phyloP scores from a whole-genome alignment of 768 basidiomycete genomes.

The Udeniomyces megalosporus region DNA sequence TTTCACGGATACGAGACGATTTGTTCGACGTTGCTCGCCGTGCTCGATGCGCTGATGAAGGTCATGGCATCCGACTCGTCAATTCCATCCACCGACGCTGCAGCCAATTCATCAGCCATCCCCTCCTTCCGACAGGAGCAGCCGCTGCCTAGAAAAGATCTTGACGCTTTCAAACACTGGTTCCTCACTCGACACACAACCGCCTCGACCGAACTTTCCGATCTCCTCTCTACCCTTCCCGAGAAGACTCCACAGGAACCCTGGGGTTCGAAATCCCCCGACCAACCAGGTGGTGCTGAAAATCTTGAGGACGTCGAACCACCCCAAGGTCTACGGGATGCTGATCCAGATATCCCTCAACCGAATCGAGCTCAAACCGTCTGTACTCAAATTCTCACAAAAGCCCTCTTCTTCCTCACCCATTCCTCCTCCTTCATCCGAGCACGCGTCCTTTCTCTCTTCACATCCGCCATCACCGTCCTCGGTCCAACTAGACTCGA shows the following conservation, averaged over 20 bases:
- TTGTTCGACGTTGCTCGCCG: constrained; percentile 74
- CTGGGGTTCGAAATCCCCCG: constrained; percentile 18
- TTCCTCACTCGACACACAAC: constrained; percentile 29
- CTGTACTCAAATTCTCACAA: constrained; percentile 67
- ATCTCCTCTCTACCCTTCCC: constrained; percentile 17
- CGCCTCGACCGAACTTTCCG: constrained; percentile 18
- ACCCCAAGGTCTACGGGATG: not conserved
- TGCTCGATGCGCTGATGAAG: constrained; percentile 66
- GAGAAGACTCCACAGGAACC: constrained; percentile 24
- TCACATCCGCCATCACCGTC: constrained; percentile 58
- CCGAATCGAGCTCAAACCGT: constrained; percentile 57
- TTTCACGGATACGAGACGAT: constrained; percentile 81
- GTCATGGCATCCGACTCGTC: constrained; percentile 40
- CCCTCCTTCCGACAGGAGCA: not conserved
- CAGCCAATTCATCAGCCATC: not conserved
- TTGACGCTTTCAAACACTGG: constrained; percentile 46
- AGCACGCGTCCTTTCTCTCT: constrained; percentile 57
- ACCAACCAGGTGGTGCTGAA: not conserved
- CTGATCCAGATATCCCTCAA: constrained; percentile 17
- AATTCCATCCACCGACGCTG: constrained; percentile 19
- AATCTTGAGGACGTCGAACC: constrained; percentile 11
- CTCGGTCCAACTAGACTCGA: constrained; percentile 33
- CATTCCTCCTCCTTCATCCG: constrained; percentile 77
- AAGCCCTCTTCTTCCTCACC: constrained; percentile 78
- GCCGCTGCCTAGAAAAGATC: constrained; percentile 21